These are phyloP conservation scores for Closterium sp. DNA, from an alignment of 139 green algal species.

Conservation along the genomic window DNA sequence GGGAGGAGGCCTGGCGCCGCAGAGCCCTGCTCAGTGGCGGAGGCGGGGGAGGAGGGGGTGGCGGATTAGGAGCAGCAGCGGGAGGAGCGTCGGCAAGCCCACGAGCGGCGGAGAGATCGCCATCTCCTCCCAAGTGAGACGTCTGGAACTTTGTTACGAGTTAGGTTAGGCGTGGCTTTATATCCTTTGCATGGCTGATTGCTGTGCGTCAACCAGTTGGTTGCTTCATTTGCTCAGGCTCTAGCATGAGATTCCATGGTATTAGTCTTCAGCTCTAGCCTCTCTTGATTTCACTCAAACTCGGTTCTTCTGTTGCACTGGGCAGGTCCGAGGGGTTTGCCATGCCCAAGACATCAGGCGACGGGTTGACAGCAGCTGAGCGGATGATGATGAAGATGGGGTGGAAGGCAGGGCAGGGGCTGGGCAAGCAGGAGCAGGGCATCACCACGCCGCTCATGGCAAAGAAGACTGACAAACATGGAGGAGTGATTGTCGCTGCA, in stretches of 20 bases:
- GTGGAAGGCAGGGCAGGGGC: conserved; percentile 83
- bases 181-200: background rate
- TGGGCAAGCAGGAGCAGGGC: conserved; percentile 76
- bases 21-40: conserved; percentile 35
- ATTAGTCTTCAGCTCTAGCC: background rate
- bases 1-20: conserved; percentile 58
- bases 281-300: background rate
- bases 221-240: background rate
- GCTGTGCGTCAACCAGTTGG: background rate
- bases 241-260: background rate
- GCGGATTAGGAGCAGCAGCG: background rate
- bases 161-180: background rate
- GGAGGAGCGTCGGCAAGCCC: background rate
- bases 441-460: conserved; percentile 84
- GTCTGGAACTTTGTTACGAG: background rate
- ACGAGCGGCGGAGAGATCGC: background rate
- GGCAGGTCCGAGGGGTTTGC: background rate
- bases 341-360: conserved; percentile 4
- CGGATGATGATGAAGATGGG: conserved; percentile 96
- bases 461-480: conserved; percentile 69
- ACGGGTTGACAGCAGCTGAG: conserved; percentile 67
- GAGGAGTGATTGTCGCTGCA: conserved; percentile 75
- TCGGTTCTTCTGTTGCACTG: background rate
- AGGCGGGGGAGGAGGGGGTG: background rate
- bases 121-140: conserved; percentile 27